phyloP scores from a whole-genome alignment of 225 moss, liverwort and hornwort species.

The Sphagnum tenellum region DNA sequence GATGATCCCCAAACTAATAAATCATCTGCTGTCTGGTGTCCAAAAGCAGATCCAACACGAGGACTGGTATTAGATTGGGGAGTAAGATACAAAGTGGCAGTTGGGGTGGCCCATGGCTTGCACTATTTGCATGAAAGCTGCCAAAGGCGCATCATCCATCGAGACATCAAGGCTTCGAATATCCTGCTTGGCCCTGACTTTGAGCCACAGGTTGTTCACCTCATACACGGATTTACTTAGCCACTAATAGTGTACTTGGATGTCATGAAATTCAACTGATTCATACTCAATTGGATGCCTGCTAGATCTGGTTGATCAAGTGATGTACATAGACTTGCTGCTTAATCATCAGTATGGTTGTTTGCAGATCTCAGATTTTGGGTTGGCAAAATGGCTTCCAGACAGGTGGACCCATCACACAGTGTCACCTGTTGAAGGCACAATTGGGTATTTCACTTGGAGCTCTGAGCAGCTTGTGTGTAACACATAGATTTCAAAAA shows the following conservation, averaged over 20 bases:
- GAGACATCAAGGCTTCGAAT: constrained; percentile 94
- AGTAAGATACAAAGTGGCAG: constrained; percentile 71
- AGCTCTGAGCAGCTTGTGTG: too few relatives aligned
- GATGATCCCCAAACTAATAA: too few relatives aligned
- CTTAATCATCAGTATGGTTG: not conserved
- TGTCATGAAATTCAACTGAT: too few relatives aligned
- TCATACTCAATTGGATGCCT: too few relatives aligned
- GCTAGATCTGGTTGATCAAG: too few relatives aligned
- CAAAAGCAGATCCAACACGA: too few relatives aligned
- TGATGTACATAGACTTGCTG: not conserved
- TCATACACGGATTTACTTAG: not conserved
- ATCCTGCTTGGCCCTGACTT: constrained; percentile 71
- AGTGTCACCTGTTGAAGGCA: constrained; percentile 10
- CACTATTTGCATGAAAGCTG: constrained; percentile 80
- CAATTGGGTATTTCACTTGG: not conserved
- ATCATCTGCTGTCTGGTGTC: too few relatives aligned
- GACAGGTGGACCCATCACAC: constrained; percentile 11
- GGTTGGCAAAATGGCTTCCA: constrained; percentile 12
- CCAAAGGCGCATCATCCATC: constrained; percentile 87
- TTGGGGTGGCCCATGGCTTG: constrained; percentile 82
- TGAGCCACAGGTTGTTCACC: constrained; percentile 62
- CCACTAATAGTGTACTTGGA: not conserved
- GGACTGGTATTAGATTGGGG: constrained; percentile 55
- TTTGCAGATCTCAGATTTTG: constrained; percentile 11
- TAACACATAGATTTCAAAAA: too few relatives aligned